Conservation (phyloP, 345 rosid genomes). For the Nasturtium officinale region DNA sequence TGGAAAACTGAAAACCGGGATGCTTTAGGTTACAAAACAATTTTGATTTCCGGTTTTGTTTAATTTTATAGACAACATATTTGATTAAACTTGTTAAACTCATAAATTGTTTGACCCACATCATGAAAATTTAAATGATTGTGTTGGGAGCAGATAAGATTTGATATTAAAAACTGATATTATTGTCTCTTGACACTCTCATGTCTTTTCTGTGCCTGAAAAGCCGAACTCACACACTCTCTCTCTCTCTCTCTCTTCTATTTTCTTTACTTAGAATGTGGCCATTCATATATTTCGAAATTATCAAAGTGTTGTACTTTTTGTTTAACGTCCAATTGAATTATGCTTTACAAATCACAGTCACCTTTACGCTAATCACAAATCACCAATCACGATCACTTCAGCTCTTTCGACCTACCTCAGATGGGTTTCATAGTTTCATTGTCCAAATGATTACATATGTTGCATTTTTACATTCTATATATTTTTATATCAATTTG, state of each 20-base stretch:
- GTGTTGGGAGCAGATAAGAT: constrained; percentile 24
- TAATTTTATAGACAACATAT: not conserved
- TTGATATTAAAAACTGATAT: not conserved
- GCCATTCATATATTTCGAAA: not conserved
- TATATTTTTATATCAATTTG: not conserved
- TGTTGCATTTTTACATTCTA: not conserved
- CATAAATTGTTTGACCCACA: not conserved
- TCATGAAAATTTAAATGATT: not conserved
- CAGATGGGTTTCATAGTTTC: not conserved
- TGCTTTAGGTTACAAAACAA: not conserved
- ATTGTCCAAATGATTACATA: not conserved
- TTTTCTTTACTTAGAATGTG: not conserved
- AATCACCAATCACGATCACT: constrained; percentile 16
- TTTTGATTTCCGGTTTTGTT: not conserved
- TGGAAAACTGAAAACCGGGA: not conserved
- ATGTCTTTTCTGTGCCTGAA: constrained; percentile 38
- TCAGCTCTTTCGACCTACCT: not conserved
- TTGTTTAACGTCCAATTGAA: constrained; percentile 7
- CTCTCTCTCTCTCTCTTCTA: not conserved
- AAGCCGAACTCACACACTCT: constrained; percentile 20
- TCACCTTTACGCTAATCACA: not conserved
- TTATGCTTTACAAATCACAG: not conserved
- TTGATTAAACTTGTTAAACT: not conserved
- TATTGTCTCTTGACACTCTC: constrained; percentile 8
- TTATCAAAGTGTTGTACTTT: constrained; percentile 9